Base-by-base conservation (phyloP, 1,284 basidiomycete genomes). In the Pterulicium gracile region DNA sequence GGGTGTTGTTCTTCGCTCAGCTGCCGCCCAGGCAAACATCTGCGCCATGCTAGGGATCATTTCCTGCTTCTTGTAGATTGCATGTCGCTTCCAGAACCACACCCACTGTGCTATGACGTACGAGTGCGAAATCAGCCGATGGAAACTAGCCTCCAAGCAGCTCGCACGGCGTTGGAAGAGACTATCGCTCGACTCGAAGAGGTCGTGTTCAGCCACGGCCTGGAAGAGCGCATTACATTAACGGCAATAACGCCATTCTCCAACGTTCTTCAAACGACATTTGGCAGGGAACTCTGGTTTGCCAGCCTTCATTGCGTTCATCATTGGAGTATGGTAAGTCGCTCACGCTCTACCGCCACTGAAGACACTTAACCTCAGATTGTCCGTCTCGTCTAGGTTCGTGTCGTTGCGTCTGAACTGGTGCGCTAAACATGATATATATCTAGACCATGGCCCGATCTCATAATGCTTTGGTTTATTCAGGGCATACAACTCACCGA, bases 261-360 rank as follows among this genome's bases (percentile, higher is more conserved):
- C 44, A 85, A 89, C 54, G 71, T 75, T 18, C 76, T 90, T 50
- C 67, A 79, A 54, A 81, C 81, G n/a, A 86, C 78, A 2, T 81
- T 88, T 56, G 88, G 84, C 19, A 67, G 88, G 62, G 88, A 91
- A 17, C 61, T 91, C n/a, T 91, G 88, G 88, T 91, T 91, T 59
- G 75, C 76, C n/a, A 76, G 71, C 19, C 62, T 91, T 21, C 88
- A 91, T 58, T 87, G 87, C 41, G 81, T 90, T 27, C 85, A 88
- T 61, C 86, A 88, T 58, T 88, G 83, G 83, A 85, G 83, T 14
- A 87, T 88, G 82, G 82, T 86, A 57, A 54, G 73, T 57, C 15
- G 7, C 4, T 17, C n/a, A 39, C 7, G 15, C 36, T 20, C 46
- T 43, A 18, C n/a, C n/a, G n/a, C n/a, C n/a, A n/a, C n/a, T n/a